Base-by-base conservation (phyloP, 768 basidiomycete species). In the Rhodotorula sphaerocarpa region DNA sequence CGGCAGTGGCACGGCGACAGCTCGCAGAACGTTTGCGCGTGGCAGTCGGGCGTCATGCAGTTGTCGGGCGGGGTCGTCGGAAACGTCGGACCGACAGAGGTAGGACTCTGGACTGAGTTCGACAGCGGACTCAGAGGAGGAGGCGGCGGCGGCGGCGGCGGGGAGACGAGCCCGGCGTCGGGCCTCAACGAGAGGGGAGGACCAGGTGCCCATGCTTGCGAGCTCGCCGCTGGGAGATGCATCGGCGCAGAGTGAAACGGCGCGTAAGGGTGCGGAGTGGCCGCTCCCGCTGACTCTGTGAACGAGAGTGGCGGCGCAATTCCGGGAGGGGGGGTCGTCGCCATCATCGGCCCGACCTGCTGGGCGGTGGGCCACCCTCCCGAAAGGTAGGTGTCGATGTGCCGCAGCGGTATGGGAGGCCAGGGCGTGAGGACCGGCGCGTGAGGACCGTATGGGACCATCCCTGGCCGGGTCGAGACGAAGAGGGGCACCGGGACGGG, bases 1-100 rank as follows among this genome's bases (percentile, higher is more conserved):
- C 28, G 43, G 39, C 54, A 55, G 2, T 54, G 53, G 25, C 65
- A 67, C 43, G 65, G 60, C 16, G 39, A 31, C 15, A 67, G 44
- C 48, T 46, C 47, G 45, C 60, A 67, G 31, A 33, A 42, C 7
- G 45, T 25, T 1, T 27, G 48, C 7, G 50, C 45, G 1, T 18
- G 16, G 48, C 60, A 67, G 9, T 28, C 41, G 3, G 4, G 6
- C 7, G 52, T 44, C 6, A 33, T 27, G 53, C 60, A 62, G 12
- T 27, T 16, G 1, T 30, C 50, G 10, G 7, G 14, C n/a, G 25
- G 21, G 1, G 18, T 7, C 7, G 18, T 27, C 10, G 18, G 18
- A n/a, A n/a, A 16, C 34, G 33, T n/a, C 25, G 20, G 5, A 11
- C 14, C 15, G 14, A 2, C 36, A 33, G 3, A 28, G n/a, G 9